Evolutionary conservation across 352 stramenopile species (phyloP), one percentile per base, ranked within the genome.

Genomic region (Pythium monospermum): DNA sequence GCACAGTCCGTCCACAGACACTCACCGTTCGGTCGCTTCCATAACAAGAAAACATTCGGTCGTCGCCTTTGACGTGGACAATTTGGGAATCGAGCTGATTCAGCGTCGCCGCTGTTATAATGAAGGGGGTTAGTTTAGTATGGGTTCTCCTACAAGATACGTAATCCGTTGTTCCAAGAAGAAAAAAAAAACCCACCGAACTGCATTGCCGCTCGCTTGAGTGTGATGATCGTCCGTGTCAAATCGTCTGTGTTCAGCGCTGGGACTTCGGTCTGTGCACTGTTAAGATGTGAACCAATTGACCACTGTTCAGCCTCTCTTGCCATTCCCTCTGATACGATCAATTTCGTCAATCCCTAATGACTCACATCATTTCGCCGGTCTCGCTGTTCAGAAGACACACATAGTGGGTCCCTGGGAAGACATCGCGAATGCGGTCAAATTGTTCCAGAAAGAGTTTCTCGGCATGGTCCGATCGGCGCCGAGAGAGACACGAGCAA

Each of bases 1-100:
- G n/a, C n/a, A n/a, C n/a, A n/a, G n/a, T n/a, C n/a, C 30, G 8
- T 35, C 30, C 1, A 0, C 8, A 5, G 7, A 39, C 23, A 46
- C 76, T 47, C 50, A 91, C 80, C 64, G 81, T 89, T 44, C 77
- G 69, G 30, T 74, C 77, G 11, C 69, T 75, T 32, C 80, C 77
- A 57, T 90, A 94, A 55, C 80, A 94, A 8, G 83, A 94, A 51
- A 94, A 91, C 69, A 94, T 89, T 42, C 77, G 78, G 32, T 87
- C 75, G 45, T 83, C 80, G 43, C 80, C 80, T 57, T 87, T 82
- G 40, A 94, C 76, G 46, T 94, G 83, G 25, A 94, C 76, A 25
- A 88, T 70, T 39, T 94, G 83, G 25, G 80, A 85, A 52, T 91
- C 80, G 53, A 83, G 71, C 66, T 90, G 80, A 53, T 90, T 91